phyloP scores from a whole-genome alignment of 352 stramenopile species.

The Ophiocytium majus region DNA sequence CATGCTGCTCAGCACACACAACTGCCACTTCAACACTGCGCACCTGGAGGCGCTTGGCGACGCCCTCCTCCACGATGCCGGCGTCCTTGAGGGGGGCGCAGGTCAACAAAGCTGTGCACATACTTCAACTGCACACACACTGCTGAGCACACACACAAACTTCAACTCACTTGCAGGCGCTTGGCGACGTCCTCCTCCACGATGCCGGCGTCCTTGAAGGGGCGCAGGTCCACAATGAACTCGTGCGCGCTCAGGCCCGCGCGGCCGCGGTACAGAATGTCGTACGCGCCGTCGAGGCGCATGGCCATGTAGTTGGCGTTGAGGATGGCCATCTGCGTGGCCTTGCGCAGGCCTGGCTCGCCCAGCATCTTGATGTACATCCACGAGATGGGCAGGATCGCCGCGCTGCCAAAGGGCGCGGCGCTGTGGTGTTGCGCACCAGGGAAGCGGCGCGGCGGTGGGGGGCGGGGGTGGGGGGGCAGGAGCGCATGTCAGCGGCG shows the following conservation, averaged over 20 bases:
- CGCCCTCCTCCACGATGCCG: constrained; percentile 93
- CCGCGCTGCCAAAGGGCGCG: constrained; percentile 92
- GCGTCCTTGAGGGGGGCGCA: constrained; percentile 91
- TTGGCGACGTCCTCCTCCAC: constrained; percentile 97
- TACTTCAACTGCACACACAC: too few species aligned
- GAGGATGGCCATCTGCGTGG: constrained; percentile 89
- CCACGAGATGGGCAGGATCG: constrained; percentile 98
- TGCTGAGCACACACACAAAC: too few species aligned
- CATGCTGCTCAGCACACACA: too few species aligned
- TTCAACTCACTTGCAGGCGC: constrained; percentile 61
- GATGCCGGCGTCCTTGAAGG: constrained; percentile 90
- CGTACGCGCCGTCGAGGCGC: constrained; percentile 84
- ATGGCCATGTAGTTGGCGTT: constrained; percentile 99
- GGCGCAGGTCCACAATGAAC: constrained; percentile 98
- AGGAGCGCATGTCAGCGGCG: too few species aligned
- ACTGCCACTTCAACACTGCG: too few species aligned
- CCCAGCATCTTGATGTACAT: constrained; percentile 99
- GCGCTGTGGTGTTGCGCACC: constrained; percentile 55
- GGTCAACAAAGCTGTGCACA: constrained; percentile 97
- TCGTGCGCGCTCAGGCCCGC: constrained; percentile 98
- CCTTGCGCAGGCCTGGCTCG: constrained; percentile 85
- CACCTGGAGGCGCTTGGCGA: constrained; percentile 83
- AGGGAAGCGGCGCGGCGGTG: background rate
- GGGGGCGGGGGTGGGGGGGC: constrained; percentile 31
- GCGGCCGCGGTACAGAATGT: constrained; percentile 89